Conservation (phyloP, 805 yeast species). For the Hanseniaspora occidentalis region DNA sequence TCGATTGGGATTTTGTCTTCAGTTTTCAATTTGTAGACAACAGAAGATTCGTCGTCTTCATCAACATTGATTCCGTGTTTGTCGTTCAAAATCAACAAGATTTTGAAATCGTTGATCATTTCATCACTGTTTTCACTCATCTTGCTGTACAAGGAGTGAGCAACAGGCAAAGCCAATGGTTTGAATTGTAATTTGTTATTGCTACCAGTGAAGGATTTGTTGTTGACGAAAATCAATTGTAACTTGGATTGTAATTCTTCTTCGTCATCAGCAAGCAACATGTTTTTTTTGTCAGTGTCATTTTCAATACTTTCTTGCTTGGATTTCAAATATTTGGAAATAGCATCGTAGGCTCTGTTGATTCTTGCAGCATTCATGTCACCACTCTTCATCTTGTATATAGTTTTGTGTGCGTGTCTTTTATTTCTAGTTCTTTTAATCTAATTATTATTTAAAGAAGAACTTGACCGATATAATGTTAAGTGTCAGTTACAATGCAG, state of each 20-base stretch:
- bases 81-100: constrained; percentile 28
- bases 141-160: constrained; percentile 19
- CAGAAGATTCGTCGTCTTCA: constrained; percentile 51
- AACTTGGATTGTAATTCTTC: constrained; percentile 33
- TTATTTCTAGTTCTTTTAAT: too few relatives aligned
- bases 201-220: constrained; percentile 41
- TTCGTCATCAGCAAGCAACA: constrained; percentile 47
- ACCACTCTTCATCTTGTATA: neutral
- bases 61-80: constrained; percentile 35
- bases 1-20: constrained; percentile 21
- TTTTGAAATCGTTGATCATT: constrained; percentile 25
- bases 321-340: neutral
- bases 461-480: too few relatives aligned
- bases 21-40: constrained; percentile 21
- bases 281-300: neutral
- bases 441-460: too few relatives aligned
- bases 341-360: neutral
- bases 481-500: too few relatives aligned
- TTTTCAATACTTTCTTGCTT: neutral
- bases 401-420: too few relatives aligned
- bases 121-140: constrained; percentile 22
- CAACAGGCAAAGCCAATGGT: constrained; percentile 36
- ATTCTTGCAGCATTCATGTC: neutral
- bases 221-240: constrained; percentile 51
- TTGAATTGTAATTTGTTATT: constrained; percentile 40